These are phyloP conservation scores for Ricinus communis DNA, from an alignment of 345 rosid genomes.

Conservation along the genomic window DNA sequence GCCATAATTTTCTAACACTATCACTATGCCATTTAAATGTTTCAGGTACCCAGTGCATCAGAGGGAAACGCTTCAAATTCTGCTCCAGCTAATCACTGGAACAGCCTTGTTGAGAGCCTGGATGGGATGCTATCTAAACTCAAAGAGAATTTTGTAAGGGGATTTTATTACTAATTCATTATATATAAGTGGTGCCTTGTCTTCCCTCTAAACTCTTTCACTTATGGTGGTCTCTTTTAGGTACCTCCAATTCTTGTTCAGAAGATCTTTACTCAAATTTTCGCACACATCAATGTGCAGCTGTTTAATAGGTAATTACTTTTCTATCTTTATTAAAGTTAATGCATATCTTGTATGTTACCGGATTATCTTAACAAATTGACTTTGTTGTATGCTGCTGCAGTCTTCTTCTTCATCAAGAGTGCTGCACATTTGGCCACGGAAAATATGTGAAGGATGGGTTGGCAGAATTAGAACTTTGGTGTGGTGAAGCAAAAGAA, in stretches of 20 bases:
- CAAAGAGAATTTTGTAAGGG: conserved; percentile 30
- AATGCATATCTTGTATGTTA: not conserved
- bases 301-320: conserved; percentile 32
- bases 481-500: conserved; percentile 30
- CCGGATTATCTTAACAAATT: not conserved
- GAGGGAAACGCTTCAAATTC: conserved; percentile 19
- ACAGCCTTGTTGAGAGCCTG: conserved; percentile 22
- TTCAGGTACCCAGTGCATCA: conserved; percentile 28
- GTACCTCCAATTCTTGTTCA: conserved; percentile 25
- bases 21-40: not conserved
- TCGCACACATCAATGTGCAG: conserved; percentile 25
- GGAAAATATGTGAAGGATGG: conserved; percentile 36
- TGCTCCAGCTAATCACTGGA: conserved; percentile 21
- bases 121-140: conserved; percentile 18
- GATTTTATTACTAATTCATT: not conserved
- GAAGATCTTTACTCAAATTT: conserved; percentile 25
- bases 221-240: conserved; percentile 15
- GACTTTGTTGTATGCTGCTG: conserved; percentile 1
- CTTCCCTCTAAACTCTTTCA: not conserved
- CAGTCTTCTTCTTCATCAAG: conserved; percentile 32
- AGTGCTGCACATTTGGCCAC: conserved; percentile 30
- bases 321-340: not conserved
- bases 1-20: conserved; percentile 9
- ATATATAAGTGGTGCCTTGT: not conserved
- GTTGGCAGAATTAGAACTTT: conserved; percentile 26